Percentiles rank a stretch among this genome's conserved stretches.
Conservation (phyloP, 352 stramenopile genomes). For the Pythium oligandrum region DNA sequence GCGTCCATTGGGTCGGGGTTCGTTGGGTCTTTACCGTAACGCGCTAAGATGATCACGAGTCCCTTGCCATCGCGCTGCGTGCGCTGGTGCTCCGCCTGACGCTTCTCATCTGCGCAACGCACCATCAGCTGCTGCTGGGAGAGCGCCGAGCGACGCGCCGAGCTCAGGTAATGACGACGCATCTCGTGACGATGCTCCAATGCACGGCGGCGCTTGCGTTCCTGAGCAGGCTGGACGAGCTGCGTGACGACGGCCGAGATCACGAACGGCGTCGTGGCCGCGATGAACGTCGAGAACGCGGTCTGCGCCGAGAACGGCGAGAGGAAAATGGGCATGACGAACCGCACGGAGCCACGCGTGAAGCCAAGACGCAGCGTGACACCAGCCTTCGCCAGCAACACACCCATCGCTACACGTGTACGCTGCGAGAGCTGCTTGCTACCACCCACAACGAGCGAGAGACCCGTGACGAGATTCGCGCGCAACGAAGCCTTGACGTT, state of each 20-base stretch:
- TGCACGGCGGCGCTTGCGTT: slow-evolving; percentile 48
- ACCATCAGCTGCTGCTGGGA: slow-evolving; percentile 77
- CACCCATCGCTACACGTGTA: slow-evolving; percentile 51
- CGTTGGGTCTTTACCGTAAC: slow-evolving; percentile 75
- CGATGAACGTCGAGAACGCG: slow-evolving; percentile 69
- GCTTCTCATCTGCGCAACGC: slow-evolving; percentile 56
- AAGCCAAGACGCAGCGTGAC: slow-evolving; percentile 70
- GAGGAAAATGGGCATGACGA: slow-evolving; percentile 79
- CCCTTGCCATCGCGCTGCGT: slow-evolving; percentile 33
- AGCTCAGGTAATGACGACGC: slow-evolving; percentile 53
- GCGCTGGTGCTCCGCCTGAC: slow-evolving; percentile 36
- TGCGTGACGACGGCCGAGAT: slow-evolving; percentile 60
- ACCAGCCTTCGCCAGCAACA: slow-evolving; percentile 45
- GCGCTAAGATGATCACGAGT: slow-evolving; percentile 63
- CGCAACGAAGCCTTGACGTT: slow-evolving; percentile 51
- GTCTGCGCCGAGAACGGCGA: slow-evolving; percentile 64
- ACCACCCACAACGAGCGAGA: slow-evolving; percentile 45
- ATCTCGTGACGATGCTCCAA: slow-evolving; percentile 36
- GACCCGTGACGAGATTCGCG: slow-evolving; percentile 35
- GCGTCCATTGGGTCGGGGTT: slow-evolving; percentile 35
- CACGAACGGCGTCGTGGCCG: slow-evolving; percentile 65
- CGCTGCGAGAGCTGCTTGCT: slow-evolving; percentile 56
- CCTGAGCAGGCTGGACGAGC: slow-evolving; percentile 59
- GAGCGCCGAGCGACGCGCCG: slow-evolving; percentile 41
- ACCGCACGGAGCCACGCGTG: slow-evolving; percentile 72